Evolutionary conservation across 139 green algal genomes (phyloP), one percentile per base, ranked within the genome.

Genomic region (Tetratostichococcus sp.): DNA sequence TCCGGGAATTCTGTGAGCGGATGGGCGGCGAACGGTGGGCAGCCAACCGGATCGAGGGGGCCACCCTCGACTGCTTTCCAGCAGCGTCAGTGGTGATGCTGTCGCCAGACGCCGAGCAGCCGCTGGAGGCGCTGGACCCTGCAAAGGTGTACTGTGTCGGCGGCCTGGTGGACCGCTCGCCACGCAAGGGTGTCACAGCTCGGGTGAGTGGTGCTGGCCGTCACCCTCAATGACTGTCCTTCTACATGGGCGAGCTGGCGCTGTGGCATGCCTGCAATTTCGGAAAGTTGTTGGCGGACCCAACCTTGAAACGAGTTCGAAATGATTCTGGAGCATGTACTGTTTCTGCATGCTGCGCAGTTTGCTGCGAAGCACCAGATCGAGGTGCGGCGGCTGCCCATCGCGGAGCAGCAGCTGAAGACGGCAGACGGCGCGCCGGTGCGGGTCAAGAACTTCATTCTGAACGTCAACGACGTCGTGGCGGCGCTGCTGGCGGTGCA

Each of bases 71-170:
- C 28, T n/a, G n/a, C 30, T 79, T 35, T 28, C 59, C 65, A 4
- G 50, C 35, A 4, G 11, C 35, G 42, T 32, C 43, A 67, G 42
- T 89, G 39, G 83, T 89, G 59, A 86, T 89, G 77, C 69, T 89
- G 19, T 83, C 85, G 30, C 76, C 85, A 1, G 85, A 89, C 72
- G 68, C 83, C 25, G 65, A 75, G 30, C 65, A 83, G 22, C 33
- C 70, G 6, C 25, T 87, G 35, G 33, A 84, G 32, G 69, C 80
- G 4, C 62, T 88, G 31, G 78, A 86, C n/a, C 17, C 72, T n/a
- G 35, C 31, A 26, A 89, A 87, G 57, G 43, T 83, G 30, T 89
- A 88, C 42, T 84, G 89, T 71, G 78, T 89, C 35, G 85, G 85
- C 25, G 85, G 85, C n/a, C 79, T 89, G 34, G 85, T 89, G 35